Percentiles rank a stretch among this genome's conserved stretches.
These are phyloP conservation scores for Rheum nobile DNA, from an alignment of 148 eudicot species.

Conservation along the genomic window DNA sequence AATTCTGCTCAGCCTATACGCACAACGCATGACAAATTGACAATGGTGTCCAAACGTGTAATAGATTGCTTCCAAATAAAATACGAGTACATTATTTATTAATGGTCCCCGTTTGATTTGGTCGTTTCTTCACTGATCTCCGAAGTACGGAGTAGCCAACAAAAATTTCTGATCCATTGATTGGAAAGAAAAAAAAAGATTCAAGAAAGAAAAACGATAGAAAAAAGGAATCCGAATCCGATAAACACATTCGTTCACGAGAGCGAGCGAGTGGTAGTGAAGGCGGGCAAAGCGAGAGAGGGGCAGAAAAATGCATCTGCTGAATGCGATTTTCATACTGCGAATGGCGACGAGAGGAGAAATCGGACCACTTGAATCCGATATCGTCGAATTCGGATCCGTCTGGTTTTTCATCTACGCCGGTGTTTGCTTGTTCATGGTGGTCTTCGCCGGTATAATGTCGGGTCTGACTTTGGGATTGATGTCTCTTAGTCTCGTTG, in stretches of 20 bases:
- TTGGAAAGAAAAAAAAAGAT: not conserved
- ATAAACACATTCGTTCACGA: not conserved
- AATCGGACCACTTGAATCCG: not conserved
- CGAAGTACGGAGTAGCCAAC: not conserved
- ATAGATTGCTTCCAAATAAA: not conserved
- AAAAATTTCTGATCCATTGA: not conserved
- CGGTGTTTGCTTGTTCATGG: constrained; percentile 51
- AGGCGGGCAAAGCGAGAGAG: not conserved
- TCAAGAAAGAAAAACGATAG: not conserved
- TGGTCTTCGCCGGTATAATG: constrained; percentile 87
- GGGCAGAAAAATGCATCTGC: constrained; percentile 8
- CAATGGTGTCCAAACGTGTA: not conserved
- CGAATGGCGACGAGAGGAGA: constrained; percentile 11
- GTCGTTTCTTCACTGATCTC: not conserved
- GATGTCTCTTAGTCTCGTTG: constrained; percentile 87
- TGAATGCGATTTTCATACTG: constrained; percentile 7
- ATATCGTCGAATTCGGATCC: constrained; percentile 45
- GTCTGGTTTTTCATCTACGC: constrained; percentile 62
- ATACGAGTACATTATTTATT: not conserved
- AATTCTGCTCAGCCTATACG: not conserved
- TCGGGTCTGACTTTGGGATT: constrained; percentile 81
- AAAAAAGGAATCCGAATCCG: not conserved
- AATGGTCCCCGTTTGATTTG: not conserved
- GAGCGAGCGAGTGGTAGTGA: not conserved
- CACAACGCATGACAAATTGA: not conserved